Base-by-base conservation (phyloP, 2,329 filamentous ascomycete genomes). In the Talaromyces sp. region DNA sequence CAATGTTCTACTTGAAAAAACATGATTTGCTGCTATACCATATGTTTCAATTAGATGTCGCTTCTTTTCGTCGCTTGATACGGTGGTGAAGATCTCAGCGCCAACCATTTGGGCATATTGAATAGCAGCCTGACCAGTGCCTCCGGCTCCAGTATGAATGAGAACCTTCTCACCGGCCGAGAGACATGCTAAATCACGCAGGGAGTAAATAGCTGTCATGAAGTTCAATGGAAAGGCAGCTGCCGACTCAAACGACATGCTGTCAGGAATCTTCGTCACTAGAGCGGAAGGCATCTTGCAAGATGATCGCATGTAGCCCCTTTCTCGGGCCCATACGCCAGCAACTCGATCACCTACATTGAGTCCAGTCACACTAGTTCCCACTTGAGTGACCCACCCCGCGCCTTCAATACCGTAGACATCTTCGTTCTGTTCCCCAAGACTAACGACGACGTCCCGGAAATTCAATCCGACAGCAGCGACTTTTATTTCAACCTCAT, bases 271-370 rank as follows among this genome's bases (percentile, higher is more conserved):
- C 11, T 37, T 28, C 5, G 23, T 28, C 6, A 25, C 18, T 9
- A 48, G 8, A 12, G 44, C 12, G 3, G 12, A 3, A 11, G 12
- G 21, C 16, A 39, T 79, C 84, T 81, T 2, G 76, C 75, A 3
- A 84, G 71, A 8, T 72, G 67, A 1, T 71, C 18, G 78, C 69
- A 46, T 40, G 7, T 40, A 40, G n/a, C 39, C 39, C n/a, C 39
- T 40, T 40, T 40, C 39, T 40, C 39, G n/a, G 39, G 14, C 3
- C 39, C 39, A 40, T n/a, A 73, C 60, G 16, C 72, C 77, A 55
- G 69, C 68, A 61, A 75, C 61, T 85, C 83, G 1, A 66, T 54
- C 1, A 69, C 70, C 23, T 76, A 69, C 1, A 5, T 23, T 14
- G 63, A 52, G 66, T 16, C 37, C 16, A 35, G 18, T 48, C 39